Percentiles rank a stretch among this genome's conserved stretches.
These are phyloP conservation scores for Nectriaceae sp. DNA, from an alignment of 2,329 filamentous ascomycete genomes.

Conservation along the genomic window DNA sequence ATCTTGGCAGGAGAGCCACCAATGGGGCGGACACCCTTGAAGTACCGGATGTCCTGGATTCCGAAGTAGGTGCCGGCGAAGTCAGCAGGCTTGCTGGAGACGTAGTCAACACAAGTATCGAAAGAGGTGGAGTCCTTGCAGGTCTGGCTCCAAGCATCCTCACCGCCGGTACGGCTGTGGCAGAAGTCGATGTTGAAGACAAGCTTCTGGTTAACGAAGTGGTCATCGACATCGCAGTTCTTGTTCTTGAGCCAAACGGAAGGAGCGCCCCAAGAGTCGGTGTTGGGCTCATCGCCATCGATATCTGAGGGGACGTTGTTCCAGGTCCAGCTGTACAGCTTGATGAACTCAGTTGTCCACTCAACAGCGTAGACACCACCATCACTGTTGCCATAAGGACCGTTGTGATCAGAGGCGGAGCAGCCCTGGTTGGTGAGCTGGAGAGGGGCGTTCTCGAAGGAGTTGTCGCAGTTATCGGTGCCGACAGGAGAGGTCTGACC, in stretches of 20 bases:
- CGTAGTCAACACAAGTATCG: slow-evolving; percentile 38
- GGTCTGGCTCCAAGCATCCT: slow-evolving; percentile 15
- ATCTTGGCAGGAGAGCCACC: not conserved
- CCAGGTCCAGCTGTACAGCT: slow-evolving; percentile 43
- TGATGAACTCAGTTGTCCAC: slow-evolving; percentile 43
- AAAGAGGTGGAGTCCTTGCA: slow-evolving; percentile 14
- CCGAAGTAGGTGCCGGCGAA: slow-evolving; percentile 46
- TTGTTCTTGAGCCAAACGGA: slow-evolving; percentile 58
- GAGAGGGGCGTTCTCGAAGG: slow-evolving; percentile 30
- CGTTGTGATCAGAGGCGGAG: slow-evolving; percentile 38
- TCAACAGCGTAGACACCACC: slow-evolving; percentile 48
- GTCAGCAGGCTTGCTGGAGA: slow-evolving; percentile 36
- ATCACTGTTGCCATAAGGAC: slow-evolving; percentile 38
- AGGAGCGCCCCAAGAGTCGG: slow-evolving; percentile 65
- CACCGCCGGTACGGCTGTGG: slow-evolving; percentile 66
- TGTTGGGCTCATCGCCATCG: slow-evolving; percentile 53
- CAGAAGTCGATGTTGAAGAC: slow-evolving; percentile 77
- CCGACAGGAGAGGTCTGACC: slow-evolving; percentile 34
- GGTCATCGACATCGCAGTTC: slow-evolving; percentile 62
- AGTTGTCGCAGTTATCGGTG: slow-evolving; percentile 44
- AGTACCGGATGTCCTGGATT: slow-evolving; percentile 45
- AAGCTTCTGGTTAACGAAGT: slow-evolving; percentile 69
- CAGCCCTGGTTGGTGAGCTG: slow-evolving; percentile 45
- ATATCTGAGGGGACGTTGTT: slow-evolving; percentile 36
- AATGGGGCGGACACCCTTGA: slow-evolving; percentile 21